These are phyloP conservation scores for Phytopythium cucurbitacearum DNA, from an alignment of 352 stramenopile genomes.

Conservation along the genomic window DNA sequence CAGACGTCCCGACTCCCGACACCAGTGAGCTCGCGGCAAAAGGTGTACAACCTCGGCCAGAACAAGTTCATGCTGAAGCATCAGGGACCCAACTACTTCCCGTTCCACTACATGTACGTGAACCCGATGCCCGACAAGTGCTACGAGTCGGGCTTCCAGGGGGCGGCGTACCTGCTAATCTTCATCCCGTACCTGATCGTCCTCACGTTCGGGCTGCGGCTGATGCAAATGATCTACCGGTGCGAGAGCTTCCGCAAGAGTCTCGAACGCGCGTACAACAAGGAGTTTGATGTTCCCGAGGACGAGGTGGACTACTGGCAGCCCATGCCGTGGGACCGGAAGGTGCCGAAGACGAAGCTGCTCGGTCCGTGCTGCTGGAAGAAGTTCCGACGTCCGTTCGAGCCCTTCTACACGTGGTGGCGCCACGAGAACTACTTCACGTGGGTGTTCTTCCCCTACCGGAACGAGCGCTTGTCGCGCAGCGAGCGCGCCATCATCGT, in stretches of 20 bases:
- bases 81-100: constrained; percentile 10
- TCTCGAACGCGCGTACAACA: constrained; percentile 53
- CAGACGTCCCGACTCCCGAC: constrained; percentile 28
- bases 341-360: constrained; percentile 60
- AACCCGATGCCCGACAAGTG: constrained; percentile 64
- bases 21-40: constrained; percentile 30
- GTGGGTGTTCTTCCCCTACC: constrained; percentile 69
- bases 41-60: constrained; percentile 41
- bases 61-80: constrained; percentile 21
- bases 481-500: constrained; percentile 61
- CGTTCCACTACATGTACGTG: constrained; percentile 36
- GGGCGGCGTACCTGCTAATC: constrained; percentile 44
- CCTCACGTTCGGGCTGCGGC: constrained; percentile 42
- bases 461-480: constrained; percentile 54
- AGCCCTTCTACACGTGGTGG: constrained; percentile 77
- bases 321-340: constrained; percentile 61
- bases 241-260: constrained; percentile 60
- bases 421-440: constrained; percentile 77
- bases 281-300: constrained; percentile 46
- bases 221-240: constrained; percentile 55
- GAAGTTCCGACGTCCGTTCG: constrained; percentile 52
- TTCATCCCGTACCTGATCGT: constrained; percentile 56
- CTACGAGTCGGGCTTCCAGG: constrained; percentile 37
- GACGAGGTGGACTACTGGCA: constrained; percentile 75
- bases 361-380: constrained; percentile 61